A percentile compares a stretch with the other conserved stretches of the same genome.
Evolutionary conservation across 1,284 basidiomycete genomes (phyloP).

Genomic region (Trichosporon faecale): DNA sequence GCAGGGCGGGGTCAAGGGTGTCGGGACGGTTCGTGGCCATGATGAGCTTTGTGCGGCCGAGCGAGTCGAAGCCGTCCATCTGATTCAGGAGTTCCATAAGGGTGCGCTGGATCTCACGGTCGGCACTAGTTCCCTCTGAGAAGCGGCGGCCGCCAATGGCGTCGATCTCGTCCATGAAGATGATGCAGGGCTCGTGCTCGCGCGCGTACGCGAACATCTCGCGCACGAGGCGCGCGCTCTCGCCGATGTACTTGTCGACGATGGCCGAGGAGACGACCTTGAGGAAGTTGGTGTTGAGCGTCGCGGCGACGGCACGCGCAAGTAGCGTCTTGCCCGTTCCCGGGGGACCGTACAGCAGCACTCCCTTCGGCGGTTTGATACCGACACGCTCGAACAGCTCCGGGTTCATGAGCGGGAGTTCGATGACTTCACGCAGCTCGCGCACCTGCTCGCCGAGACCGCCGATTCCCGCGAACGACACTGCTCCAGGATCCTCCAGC

Average conservation of each 20-base stretch:
- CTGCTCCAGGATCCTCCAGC: constrained; percentile 92
- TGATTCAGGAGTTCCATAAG: constrained; percentile 99
- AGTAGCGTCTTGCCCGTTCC: constrained; percentile 95
- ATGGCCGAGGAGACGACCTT: constrained; percentile 99
- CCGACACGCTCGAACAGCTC: constrained; percentile 93
- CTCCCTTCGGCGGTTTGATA: constrained; percentile 94
- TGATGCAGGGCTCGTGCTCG: constrained; percentile 92
- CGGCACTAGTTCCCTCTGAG: constrained; percentile 96
- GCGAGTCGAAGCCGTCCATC: constrained; percentile 98
- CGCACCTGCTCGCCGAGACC: constrained; percentile 94
- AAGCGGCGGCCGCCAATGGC: constrained; percentile 94
- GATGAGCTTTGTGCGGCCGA: constrained; percentile 94
- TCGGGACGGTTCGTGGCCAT: constrained; percentile 98
- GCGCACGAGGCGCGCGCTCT: constrained; percentile 87
- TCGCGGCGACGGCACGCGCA: constrained; percentile 92
- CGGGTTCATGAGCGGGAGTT: constrained; percentile 90
- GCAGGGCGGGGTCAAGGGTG: constrained; percentile 93
- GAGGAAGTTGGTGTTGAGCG: constrained; percentile 92
- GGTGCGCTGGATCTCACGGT: constrained; percentile 97
- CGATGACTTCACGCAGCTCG: constrained; percentile 95
- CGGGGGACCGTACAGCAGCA: constrained; percentile 94
- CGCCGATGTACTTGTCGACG: constrained; percentile 99
- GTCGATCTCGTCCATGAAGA: constrained; percentile 77
- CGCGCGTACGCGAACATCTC: constrained; percentile 99
- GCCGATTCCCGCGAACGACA: constrained; percentile 95